Percentiles rank a stretch among this genome's conserved stretches.
These are phyloP conservation scores for Neospora caninum DNA, from an alignment of 169 alveolate genomes.

Conservation along the genomic window DNA sequence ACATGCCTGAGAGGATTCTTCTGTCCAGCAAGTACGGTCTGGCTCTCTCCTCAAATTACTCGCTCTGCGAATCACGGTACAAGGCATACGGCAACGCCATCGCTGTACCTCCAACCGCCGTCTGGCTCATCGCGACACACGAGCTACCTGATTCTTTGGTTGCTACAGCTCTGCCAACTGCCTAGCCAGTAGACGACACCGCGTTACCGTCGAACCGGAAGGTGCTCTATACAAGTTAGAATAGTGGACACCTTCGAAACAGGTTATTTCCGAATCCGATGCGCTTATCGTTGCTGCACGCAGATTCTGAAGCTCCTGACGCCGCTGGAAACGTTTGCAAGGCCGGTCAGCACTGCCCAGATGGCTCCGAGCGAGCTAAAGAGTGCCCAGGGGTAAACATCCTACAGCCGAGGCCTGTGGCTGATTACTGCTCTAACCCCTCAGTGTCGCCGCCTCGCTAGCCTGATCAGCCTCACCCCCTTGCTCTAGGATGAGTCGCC, in stretches of 20 bases:
- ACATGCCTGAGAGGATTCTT: constrained; percentile 68
- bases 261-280: too few species aligned
- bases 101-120: neutral
- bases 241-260: too few species aligned
- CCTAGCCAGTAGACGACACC: neutral
- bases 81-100: neutral
- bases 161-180: neutral
- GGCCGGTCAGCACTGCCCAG: constrained; percentile 59
- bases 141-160: neutral
- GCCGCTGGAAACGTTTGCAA: neutral
- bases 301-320: neutral
- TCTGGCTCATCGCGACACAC: neutral
- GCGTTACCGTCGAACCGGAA: too few species aligned
- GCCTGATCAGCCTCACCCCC: neutral
- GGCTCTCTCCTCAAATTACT: neutral
- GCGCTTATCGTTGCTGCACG: neutral
- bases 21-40: constrained; percentile 63
- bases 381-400: constrained; percentile 7
- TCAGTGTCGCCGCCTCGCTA: neutral
- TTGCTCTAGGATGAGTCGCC: neutral
- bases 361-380: constrained; percentile 1
- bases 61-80: neutral
- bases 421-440: neutral
- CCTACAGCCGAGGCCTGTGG: neutral
- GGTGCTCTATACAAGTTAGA: too few species aligned